phyloP scores from a whole-genome alignment of 306 rosid genomes.

The Prosopis cineraria region DNA sequence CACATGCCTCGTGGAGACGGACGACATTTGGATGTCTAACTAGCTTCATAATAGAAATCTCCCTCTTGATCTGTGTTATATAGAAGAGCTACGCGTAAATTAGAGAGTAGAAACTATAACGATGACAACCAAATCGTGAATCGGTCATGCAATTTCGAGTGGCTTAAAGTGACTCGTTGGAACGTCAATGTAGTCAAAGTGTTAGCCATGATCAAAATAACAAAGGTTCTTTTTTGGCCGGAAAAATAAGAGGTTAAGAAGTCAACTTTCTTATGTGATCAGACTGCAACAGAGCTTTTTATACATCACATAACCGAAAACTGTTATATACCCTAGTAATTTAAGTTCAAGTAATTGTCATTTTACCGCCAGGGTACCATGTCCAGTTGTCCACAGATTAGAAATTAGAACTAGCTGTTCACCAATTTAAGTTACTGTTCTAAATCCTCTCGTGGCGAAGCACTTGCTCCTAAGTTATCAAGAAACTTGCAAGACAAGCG shows the following conservation, averaged over 20 bases:
- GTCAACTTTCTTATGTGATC: not conserved
- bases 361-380: not conserved
- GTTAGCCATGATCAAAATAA: not conserved
- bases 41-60: slow-evolving; percentile 89
- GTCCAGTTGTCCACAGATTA: not conserved
- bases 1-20: slow-evolving; percentile 79
- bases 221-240: not conserved
- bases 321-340: not conserved
- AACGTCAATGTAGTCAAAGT: not conserved
- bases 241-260: not conserved
- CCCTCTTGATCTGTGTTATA: slow-evolving; percentile 77
- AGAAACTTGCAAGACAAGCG: not conserved
- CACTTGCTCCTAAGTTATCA: not conserved
- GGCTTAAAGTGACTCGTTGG: not conserved
- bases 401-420: not conserved
- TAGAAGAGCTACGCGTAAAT: not conserved
- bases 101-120: slow-evolving; percentile 4
- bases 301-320: not conserved
- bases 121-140: not conserved
- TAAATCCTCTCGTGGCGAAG: not conserved
- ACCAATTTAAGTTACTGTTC: not conserved
- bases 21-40: slow-evolving; percentile 91
- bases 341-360: not conserved
- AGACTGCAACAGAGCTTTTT: not conserved
- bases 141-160: not conserved